phyloP scores from a whole-genome alignment of 345 rosid genomes.

The Mangifera indica region DNA sequence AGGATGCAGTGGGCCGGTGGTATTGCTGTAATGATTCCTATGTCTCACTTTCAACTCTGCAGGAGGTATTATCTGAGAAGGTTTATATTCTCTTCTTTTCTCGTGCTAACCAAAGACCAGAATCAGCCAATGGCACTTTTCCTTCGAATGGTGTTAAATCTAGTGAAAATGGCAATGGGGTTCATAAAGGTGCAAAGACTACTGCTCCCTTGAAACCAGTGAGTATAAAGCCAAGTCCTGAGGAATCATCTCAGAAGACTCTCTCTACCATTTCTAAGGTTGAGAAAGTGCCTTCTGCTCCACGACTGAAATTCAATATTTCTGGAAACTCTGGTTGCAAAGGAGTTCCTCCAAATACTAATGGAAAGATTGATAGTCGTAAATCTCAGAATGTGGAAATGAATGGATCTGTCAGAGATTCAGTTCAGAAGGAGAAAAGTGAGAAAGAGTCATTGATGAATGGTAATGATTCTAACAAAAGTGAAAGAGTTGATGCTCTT shows the following conservation, averaged over 20 bases:
- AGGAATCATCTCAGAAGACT: slow-evolving; percentile 39
- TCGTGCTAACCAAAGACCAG: slow-evolving; percentile 68
- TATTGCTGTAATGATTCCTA: slow-evolving; percentile 86
- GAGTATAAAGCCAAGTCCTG: slow-evolving; percentile 35
- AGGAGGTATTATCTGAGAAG: slow-evolving; percentile 91
- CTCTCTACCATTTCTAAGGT: slow-evolving; percentile 40
- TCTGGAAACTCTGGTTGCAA: slow-evolving; percentile 54
- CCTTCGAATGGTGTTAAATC: slow-evolving; percentile 60
- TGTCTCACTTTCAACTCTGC: slow-evolving; percentile 70
- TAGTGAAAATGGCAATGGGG: slow-evolving; percentile 51
- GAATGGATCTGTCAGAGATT: slow-evolving; percentile 36
- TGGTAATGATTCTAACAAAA: slow-evolving; percentile 35
- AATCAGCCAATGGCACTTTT: slow-evolving; percentile 32
- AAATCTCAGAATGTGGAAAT: slow-evolving; percentile 40
- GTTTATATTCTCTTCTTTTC: slow-evolving; percentile 90
- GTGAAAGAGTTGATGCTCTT: slow-evolving; percentile 34
- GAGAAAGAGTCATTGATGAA: slow-evolving; percentile 36
- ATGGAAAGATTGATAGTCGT: slow-evolving; percentile 44
- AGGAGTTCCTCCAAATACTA: slow-evolving; percentile 41
- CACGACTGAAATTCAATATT: slow-evolving; percentile 54
- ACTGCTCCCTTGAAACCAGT: slow-evolving; percentile 37
- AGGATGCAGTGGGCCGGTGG: slow-evolving; percentile 94
- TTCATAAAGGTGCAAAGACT: slow-evolving; percentile 38
- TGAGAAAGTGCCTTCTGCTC: slow-evolving; percentile 54
- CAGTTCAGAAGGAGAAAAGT: slow-evolving; percentile 33